These are phyloP conservation scores for Heliamphora ciliata DNA, from an alignment of 179 eudicot genomes.

Conservation along the genomic window DNA sequence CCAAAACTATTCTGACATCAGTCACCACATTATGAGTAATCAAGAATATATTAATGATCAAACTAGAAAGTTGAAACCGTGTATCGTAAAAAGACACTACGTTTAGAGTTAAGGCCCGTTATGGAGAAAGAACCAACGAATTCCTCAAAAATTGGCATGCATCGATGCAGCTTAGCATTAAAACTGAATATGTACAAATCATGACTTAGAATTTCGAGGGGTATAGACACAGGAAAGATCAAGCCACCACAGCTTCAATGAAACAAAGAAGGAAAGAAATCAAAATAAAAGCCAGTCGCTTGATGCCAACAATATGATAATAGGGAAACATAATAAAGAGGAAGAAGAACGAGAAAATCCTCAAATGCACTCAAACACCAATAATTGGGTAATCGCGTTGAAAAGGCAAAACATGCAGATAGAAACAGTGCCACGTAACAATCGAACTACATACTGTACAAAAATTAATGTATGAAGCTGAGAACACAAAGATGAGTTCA, in stretches of 20 bases:
- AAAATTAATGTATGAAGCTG: conserved; percentile 4
- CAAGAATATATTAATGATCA: background rate
- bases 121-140: background rate
- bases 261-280: background rate
- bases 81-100: too few relatives aligned
- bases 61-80: too few relatives aligned
- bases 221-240: background rate
- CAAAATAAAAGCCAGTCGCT: background rate
- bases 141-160: background rate
- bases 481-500: background rate
- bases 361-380: background rate
- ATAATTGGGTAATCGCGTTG: background rate
- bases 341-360: conserved; percentile 1
- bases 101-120: background rate
- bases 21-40: background rate
- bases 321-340: background rate
- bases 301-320: background rate
- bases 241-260: background rate
- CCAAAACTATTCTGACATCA: background rate
- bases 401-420: background rate
- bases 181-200: background rate
- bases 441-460: background rate
- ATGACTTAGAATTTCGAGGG: background rate
- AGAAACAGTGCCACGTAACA: background rate
- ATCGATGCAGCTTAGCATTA: background rate